Base-by-base conservation (phyloP, 805 yeast species). In the Kluyveromyces nonfermentans region DNA sequence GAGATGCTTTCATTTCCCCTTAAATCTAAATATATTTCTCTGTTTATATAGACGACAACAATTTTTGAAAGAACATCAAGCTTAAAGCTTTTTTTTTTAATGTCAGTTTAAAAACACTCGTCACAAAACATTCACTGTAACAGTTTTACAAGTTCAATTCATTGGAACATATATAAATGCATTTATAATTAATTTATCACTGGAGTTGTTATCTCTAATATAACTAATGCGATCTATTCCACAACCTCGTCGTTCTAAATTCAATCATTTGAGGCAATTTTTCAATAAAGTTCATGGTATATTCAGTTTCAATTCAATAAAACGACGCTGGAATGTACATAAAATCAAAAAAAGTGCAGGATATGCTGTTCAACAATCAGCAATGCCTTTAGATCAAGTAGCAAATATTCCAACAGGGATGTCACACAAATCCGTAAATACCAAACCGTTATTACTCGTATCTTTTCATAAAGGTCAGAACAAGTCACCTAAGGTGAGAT, bases 1-100 rank as follows among this genome's bases (percentile, higher is more conserved):
- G 74, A 5, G 70, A 75, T 42, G 85, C 85, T 2, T 79, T 67
- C 49, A 50, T 59, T 33, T 62, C 44, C 22, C 20, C n/a, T 16
- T 17, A 35, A 44, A 36, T 32, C 37, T 22, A 37, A 41, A 38
- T 43, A 42, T 44, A 15, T 37, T 1, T 42, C 31, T 21, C 33
- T 18, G 10, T 20, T 16, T 15, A 18, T 38, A 31, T 19, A 40
- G n/a, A n/a, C n/a, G n/a, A n/a, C n/a, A n/a, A n/a, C 16, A 40
- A 40, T 15, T 9, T 15, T 9, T 40, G 18, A 14, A 15, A 15
- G 31, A 28, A 31, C 4, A 14, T 25, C 12, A 4, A 3, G 7
- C 30, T 25, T 6, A 14, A 25, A 4, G 12, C 14, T 10, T 36
- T 5, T n/a, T 18, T 36, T 30, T 19, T 9, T 15, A n/a, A 22